Percentiles rank a stretch among this genome's conserved stretches.
Evolutionary conservation across 345 rosid genomes (phyloP).

Genomic region (Lepidium sativum): DNA sequence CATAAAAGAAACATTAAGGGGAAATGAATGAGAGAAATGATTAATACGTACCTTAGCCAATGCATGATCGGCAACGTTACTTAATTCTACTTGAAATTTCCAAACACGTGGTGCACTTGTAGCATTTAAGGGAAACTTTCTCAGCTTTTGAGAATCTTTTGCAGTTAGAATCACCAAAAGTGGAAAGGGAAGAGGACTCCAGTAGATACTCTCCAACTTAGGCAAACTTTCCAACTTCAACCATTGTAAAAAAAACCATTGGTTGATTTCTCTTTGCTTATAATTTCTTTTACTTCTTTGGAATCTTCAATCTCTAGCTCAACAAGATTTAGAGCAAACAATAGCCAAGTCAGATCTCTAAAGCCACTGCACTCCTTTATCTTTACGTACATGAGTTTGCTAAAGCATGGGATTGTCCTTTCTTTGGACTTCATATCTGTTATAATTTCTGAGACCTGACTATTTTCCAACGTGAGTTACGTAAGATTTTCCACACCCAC

Average conservation of each 20-base stretch:
- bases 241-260: background rate
- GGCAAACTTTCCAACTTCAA: fast-evolving
- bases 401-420: background rate
- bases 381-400: background rate
- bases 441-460: background rate
- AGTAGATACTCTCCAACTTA: constrained; percentile 1
- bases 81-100: fast-evolving
- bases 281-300: no score
- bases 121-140: constrained; percentile 5
- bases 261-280: background rate
- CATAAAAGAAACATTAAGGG: no score
- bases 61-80: no score
- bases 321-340: background rate
- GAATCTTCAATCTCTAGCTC: no score
- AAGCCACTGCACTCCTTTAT: fast-evolving
- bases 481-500: background rate
- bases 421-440: background rate
- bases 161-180: fast-evolving
- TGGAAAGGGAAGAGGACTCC: background rate
- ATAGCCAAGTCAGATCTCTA: background rate
- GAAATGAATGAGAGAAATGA: no score
- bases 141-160: background rate
- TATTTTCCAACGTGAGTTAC: fast-evolving
- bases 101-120: background rate
- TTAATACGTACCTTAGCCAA: no score